Evolutionary conservation across 441 rosid species (phyloP), one percentile per base, ranked within the genome.

Genomic region (Erodium trifolium): DNA sequence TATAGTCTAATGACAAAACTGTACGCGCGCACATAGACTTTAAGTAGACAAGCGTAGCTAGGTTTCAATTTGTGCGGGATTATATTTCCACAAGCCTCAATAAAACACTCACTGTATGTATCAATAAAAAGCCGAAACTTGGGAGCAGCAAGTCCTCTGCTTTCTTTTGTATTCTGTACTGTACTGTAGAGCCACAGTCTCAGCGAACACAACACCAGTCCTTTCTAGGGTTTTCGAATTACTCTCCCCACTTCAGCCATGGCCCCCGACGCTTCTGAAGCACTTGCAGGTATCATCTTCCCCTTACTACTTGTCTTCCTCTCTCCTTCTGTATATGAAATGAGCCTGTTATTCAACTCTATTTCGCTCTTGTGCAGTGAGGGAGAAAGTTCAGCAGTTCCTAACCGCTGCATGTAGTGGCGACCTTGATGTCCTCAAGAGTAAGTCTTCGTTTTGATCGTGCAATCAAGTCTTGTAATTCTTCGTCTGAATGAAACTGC

Each of bases 391-490:
- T 72, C 88, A 91, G 74, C 82, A 82, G 34, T 84, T 91, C 68
- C 76, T 93, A 72, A 87, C 81, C 81, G 96, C 99, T 51, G 96
- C 99, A 45, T 72, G 75, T 70, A 81, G 80, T 0, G 93, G 98
- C 71, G 86, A 86, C 68, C 83, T 89, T 65, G 95, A 89, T 73
- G 85, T 86, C 84, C 96, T 93, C 6, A 87, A 89, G 81, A 82
- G 99, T 91, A 80, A 78, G 86, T 77, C 63, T 41, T n/a, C 13
- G 37, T 2, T 23, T 13, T 1, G n/a, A 37, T 57, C 5, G 12
- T 0, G 31, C 8, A 3, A 39, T 69, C 12, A 27, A 27, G 47
- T 41, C 11, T 14, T 35, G 3, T 34, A 27, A 2, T 41, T 31
- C 0, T 63, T 27, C 49, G 65, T 2, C 12, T 11, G 9, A 2